Conservation (phyloP, 306 rosid genomes). For the Alnus glutinosa region DNA sequence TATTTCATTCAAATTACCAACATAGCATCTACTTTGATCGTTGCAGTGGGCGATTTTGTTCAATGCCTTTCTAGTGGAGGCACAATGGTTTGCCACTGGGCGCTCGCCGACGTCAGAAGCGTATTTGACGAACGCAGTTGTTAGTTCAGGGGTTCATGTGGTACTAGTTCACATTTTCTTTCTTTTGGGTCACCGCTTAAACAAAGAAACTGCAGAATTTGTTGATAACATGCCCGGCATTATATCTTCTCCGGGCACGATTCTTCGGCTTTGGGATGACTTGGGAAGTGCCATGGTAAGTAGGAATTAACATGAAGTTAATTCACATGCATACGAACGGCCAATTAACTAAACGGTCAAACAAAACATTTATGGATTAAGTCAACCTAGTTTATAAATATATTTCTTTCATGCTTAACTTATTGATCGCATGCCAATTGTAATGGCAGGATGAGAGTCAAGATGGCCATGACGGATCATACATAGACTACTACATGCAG, state of each 20-base stretch:
- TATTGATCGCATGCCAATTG: too few species aligned
- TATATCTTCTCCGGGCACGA: conserved; percentile 19
- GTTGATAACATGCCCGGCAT: conserved; percentile 16
- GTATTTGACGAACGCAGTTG: conserved; percentile 27
- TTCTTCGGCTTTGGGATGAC: conserved; percentile 38
- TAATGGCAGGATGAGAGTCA: conserved; percentile 38
- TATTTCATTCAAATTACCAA: too few species aligned
- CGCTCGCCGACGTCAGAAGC: conserved; percentile 30
- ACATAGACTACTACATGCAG: conserved; percentile 45
- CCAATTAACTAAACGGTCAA: too few species aligned
- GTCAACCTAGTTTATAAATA: too few species aligned
- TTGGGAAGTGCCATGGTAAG: conserved; percentile 29
- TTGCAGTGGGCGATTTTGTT: conserved; percentile 40
- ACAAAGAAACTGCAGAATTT: background rate
- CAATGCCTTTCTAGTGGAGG: conserved; percentile 38
- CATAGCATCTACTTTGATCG: background rate
- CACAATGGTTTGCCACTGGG: conserved; percentile 33
- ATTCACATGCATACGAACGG: too few species aligned
- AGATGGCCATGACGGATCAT: conserved; percentile 56
- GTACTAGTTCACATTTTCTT: conserved; percentile 32
- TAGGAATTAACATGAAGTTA: too few species aligned
- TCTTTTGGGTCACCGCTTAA: conserved; percentile 30
- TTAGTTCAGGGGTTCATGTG: conserved; percentile 37
- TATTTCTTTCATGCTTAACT: too few species aligned
- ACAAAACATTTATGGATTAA: too few species aligned